A percentile compares a stretch with the other conserved stretches of the same genome.
phyloP scores from a whole-genome alignment of 2,329 filamentous ascomycete species.

The Alternaria burnsii region DNA sequence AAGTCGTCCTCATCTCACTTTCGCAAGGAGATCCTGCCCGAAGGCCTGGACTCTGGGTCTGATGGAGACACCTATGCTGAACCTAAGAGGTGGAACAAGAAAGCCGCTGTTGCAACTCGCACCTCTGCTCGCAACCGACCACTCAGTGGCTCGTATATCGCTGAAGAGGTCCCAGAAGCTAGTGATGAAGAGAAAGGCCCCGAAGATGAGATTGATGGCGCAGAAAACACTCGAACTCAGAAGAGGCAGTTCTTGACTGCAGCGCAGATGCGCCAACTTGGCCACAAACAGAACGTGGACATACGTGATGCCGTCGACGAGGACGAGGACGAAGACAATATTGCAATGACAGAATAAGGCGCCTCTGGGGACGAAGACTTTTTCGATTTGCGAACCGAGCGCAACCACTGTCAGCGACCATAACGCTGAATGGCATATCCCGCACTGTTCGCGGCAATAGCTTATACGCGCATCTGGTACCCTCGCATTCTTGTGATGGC shows the following conservation, averaged over 20 bases:
- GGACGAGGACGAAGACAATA: neutral
- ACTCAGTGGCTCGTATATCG: neutral
- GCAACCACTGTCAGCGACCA: neutral
- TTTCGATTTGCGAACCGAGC: neutral
- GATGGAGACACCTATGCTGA: conserved; percentile 16
- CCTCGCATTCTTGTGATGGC: neutral
- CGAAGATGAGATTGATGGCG: neutral
- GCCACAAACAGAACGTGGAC: neutral
- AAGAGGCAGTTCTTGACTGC: neutral
- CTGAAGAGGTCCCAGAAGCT: neutral
- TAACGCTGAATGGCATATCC: neutral
- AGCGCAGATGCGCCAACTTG: neutral
- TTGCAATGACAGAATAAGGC: neutral
- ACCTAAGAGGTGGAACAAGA: conserved; percentile 8
- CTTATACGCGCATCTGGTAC: neutral
- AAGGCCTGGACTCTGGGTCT: conserved; percentile 10
- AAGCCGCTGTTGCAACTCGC: neutral
- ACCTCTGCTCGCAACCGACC: conserved; percentile 3
- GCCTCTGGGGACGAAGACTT: neutral
- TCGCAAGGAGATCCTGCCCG: neutral
- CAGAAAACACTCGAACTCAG: neutral
- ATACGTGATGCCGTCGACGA: neutral
- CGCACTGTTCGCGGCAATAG: neutral
- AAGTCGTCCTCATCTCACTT: neutral
- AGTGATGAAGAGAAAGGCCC: conserved; percentile 3